Conservation (phyloP, 148 eudicot species). For the Camellia japonica region DNA sequence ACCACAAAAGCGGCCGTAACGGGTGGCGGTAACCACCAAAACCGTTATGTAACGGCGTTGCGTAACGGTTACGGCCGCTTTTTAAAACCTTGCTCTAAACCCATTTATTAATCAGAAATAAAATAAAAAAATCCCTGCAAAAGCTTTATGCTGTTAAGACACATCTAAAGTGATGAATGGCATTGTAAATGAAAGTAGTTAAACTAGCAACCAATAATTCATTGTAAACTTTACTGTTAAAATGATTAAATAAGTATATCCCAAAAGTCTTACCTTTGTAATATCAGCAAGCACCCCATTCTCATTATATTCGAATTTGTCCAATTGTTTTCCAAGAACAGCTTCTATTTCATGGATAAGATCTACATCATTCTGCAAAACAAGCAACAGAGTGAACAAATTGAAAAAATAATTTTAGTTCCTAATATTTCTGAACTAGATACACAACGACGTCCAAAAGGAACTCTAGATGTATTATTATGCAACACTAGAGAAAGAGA, state of each 20-base stretch:
- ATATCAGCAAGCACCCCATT: slow-evolving; percentile 66
- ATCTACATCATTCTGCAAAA: slow-evolving; percentile 65
- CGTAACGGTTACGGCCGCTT: too few relatives aligned
- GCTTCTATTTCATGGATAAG: slow-evolving; percentile 73
- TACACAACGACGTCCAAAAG: background rate
- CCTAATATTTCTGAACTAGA: background rate
- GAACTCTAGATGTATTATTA: background rate
- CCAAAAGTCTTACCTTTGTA: slow-evolving; percentile 55
- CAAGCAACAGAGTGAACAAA: background rate
- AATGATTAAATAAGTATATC: background rate
- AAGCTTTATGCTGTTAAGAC: background rate
- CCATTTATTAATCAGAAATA: too few relatives aligned
- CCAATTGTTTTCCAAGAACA: slow-evolving; percentile 63
- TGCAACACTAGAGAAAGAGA: background rate
- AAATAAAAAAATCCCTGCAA: too few relatives aligned
- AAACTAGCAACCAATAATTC: background rate
- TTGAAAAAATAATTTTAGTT: background rate
- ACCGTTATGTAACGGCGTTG: too few relatives aligned
- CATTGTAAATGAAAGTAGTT: background rate
- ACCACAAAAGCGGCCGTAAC: too few relatives aligned
- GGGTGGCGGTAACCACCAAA: too few relatives aligned
- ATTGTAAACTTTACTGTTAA: background rate
- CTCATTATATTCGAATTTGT: slow-evolving; percentile 69
- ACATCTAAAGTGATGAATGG: background rate
- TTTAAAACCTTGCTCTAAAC: too few relatives aligned